Percentiles rank a stretch among this genome's conserved stretches.
These are phyloP conservation scores for Lactarius akahatsu DNA, from an alignment of 768 basidiomycete genomes.

Conservation along the genomic window DNA sequence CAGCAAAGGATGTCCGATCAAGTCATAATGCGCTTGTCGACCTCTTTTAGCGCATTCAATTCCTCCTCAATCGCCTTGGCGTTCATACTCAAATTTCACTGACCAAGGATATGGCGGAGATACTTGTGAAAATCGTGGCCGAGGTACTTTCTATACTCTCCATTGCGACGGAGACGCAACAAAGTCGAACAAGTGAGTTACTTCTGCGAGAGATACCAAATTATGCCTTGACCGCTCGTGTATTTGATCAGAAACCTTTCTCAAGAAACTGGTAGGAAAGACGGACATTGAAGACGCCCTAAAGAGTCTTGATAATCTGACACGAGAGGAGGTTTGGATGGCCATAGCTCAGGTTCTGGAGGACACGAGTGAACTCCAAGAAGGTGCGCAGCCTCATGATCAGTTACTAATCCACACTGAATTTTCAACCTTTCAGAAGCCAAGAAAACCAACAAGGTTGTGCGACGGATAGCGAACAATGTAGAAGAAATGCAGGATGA, in stretches of 20 bases:
- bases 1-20: neutral
- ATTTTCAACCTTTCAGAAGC: neutral
- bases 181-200: neutral
- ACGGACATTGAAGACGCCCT: neutral
- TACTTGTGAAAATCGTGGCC: neutral
- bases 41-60: neutral
- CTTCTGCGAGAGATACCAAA: neutral
- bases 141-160: neutral
- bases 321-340: neutral
- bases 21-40: neutral
- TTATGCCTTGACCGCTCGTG: neutral
- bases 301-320: neutral
- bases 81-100: neutral
- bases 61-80: neutral
- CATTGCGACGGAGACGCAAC: neutral
- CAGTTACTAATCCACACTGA: neutral
- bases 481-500: neutral
- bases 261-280: neutral
- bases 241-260: neutral
- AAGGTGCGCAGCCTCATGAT: neutral
- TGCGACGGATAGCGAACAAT: neutral
- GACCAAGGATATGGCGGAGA: neutral
- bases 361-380: too few species aligned
- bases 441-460: neutral
- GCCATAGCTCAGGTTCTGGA: neutral